Base-by-base conservation (phyloP, 805 yeast species). In the Yamadazyma scolyti region DNA sequence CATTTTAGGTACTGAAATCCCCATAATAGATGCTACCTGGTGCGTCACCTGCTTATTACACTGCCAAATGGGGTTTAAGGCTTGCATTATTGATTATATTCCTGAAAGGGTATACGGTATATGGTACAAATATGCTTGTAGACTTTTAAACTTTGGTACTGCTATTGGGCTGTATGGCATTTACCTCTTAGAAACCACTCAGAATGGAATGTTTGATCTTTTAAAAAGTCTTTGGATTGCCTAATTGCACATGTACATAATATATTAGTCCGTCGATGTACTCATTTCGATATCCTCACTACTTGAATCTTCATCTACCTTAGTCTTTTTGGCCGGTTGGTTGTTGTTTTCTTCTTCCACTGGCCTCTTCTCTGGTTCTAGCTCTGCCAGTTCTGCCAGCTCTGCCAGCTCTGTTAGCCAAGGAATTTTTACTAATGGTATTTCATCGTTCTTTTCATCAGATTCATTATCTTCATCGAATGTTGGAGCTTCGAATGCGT, bases 51-150 rank as follows among this genome's bases (percentile, higher is more conserved):
- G 87, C 30, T 61, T 90, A 47, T 73, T 80, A 37, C 97, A 93
- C 64, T 71, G 82, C 34, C 86, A 82, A 58, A 75, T 82, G 46
- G 98, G 97, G 9, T 76, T 93, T 62, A 82, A 82, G 58, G 71
- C 94, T 27, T 90, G 97, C 68, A 88, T 93, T 50, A 80, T 80
- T 37, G 98, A 90, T 61, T 93, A 90, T 64, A 81, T 90, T 34
- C 97, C 96, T 24, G 61, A 68, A 53, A 75, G 98, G 56, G 85
- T 80, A 15, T 93, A 81, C 59, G 96, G 96, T 21, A 57, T 68
- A 24, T 76, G 84, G 72, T 82, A 86, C 62, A 70, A 71, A 39
- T 63, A 73, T 22, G 89, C 95, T 34, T 63, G 77, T 68, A 71
- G 70, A 40, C 54, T 87, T 34, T 72, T 93, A 47, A 73, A 77